A percentile compares a stretch with the other conserved stretches of the same genome.
phyloP scores from a whole-genome alignment of 441 rosid species.

The Dalechampia spathulata region DNA sequence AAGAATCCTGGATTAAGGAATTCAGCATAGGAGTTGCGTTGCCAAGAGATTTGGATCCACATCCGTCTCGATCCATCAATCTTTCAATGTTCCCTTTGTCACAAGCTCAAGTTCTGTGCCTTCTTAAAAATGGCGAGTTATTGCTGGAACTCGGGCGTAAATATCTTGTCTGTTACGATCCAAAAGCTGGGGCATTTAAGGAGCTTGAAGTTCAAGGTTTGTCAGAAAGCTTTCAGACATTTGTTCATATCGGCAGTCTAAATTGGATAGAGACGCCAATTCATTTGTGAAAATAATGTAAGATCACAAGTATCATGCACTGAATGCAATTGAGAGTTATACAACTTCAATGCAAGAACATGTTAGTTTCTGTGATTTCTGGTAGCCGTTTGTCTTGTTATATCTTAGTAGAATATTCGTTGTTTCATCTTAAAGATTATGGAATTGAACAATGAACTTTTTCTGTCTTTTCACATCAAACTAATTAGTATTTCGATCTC shows the following conservation, averaged over 20 bases:
- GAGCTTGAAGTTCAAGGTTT: conserved; percentile 8
- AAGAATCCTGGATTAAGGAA: conserved; percentile 27
- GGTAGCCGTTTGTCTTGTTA: too few relatives aligned
- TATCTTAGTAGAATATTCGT: too few relatives aligned
- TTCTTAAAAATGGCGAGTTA: conserved; percentile 16
- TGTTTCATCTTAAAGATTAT: too few relatives aligned
- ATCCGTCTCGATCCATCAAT: not conserved
- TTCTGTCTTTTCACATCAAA: too few relatives aligned
- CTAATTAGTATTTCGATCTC: too few relatives aligned
- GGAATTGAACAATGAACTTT: too few relatives aligned
- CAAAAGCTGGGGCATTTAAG: conserved; percentile 1
- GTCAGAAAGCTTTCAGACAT: conserved; percentile 17
- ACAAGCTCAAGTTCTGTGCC: conserved; percentile 8
- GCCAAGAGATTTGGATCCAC: conserved; percentile 5
- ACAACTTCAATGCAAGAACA: too few relatives aligned
- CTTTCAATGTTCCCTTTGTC: not conserved
- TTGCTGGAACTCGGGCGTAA: conserved; percentile 9
- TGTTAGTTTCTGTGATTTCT: too few relatives aligned
- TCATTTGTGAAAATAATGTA: too few relatives aligned
- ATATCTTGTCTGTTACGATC: conserved; percentile 17
- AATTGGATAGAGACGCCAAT: conserved; percentile 10
- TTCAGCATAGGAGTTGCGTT: conserved; percentile 10
- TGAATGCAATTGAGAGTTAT: too few relatives aligned
- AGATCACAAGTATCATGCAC: too few relatives aligned
- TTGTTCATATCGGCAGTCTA: conserved; percentile 18